Evolutionary conservation across 768 basidiomycete species (phyloP), one percentile per base, ranked within the genome.

Genomic region (Suillus sp.): DNA sequence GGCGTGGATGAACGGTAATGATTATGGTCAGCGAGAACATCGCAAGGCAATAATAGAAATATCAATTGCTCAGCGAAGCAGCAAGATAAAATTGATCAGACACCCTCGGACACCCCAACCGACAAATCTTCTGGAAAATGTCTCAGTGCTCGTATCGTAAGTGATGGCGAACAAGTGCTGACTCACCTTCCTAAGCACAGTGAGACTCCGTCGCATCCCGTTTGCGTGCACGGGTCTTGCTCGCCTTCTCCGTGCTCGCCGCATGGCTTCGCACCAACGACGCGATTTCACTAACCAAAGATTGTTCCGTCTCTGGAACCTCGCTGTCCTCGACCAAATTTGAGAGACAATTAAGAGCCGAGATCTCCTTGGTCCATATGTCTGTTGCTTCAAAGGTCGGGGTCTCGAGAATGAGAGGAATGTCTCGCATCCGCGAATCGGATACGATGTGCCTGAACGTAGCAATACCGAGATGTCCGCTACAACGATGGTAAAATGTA

Each of bases 371-470:
- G n/a, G 79, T 80, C 91, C 92, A 94, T 1, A 90, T 83, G 14
- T 83, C 84, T 27, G 82, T 83, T 20, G 80, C 77, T 62, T 91
- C 92, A 66, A 87, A 86, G 32, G 82, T 83, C 0, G 91, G 91
- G 0, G 94, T 95, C 71, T 96, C 93, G 16, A 95, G 81, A 37
- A 96, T 86, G 40, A 96, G 81, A 1, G 93, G 93, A 38, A 95
- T 88, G 51, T 82, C 73, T 62, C 86, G 83, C 34, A 87, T 80
- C 20, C 91, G 86, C 4, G 82, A 77, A 69, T 95, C 93, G 10
- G 83, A 82, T 59, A 94, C 78, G 57, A 93, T 84, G 64, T 85
- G 80, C 35, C 79, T 77, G 74, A 95, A 95, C 0, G 86, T 80
- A 0, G 69, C 65, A 4, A 94, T 78, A 10, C 85, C 85, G 45